Evolutionary conservation across 2,329 filamentous ascomycete species (phyloP).

Genomic region (Stachybotrys elegans): DNA sequence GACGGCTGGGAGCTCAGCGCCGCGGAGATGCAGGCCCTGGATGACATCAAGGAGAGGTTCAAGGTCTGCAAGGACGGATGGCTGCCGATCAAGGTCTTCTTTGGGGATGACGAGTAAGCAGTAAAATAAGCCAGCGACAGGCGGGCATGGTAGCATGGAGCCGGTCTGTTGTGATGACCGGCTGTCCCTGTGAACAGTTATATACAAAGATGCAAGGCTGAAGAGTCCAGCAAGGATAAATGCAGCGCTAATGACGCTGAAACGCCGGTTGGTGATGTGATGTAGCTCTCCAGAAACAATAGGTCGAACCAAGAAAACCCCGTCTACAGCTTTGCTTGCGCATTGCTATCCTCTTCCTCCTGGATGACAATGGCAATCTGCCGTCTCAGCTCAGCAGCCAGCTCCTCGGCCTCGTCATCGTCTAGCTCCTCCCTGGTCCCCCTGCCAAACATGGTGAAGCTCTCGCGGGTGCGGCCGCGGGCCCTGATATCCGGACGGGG

Average conservation of each 20-base stretch:
- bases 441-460: slow-evolving; percentile 79
- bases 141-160: too few relatives aligned
- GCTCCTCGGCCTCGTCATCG: slow-evolving; percentile 61
- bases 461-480: slow-evolving; percentile 49
- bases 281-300: too few relatives aligned
- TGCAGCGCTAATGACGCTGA: not conserved
- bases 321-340: too few relatives aligned
- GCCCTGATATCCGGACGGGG: slow-evolving; percentile 67
- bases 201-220: slow-evolving; percentile 1
- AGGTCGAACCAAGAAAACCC: too few relatives aligned
- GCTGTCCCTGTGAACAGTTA: not conserved
- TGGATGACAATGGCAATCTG: slow-evolving; percentile 43
- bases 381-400: slow-evolving; percentile 52
- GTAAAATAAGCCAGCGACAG: not conserved
- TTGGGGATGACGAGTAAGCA: slow-evolving; percentile 69
- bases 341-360: too few relatives aligned
- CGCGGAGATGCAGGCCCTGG: slow-evolving; percentile 67
- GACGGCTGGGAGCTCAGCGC: slow-evolving; percentile 69
- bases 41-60: slow-evolving; percentile 65
- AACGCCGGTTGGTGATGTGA: too few relatives aligned
- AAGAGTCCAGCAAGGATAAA: slow-evolving; percentile 4
- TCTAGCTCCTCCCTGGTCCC: slow-evolving; percentile 70
- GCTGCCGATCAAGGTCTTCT: slow-evolving; percentile 76
- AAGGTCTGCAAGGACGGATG: slow-evolving; percentile 75
- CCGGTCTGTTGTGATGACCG: not conserved